Evolutionary conservation across 257 asterid genomes (phyloP), one percentile per base, ranked within the genome.

Genomic region (Solanum lycopersicoides): DNA sequence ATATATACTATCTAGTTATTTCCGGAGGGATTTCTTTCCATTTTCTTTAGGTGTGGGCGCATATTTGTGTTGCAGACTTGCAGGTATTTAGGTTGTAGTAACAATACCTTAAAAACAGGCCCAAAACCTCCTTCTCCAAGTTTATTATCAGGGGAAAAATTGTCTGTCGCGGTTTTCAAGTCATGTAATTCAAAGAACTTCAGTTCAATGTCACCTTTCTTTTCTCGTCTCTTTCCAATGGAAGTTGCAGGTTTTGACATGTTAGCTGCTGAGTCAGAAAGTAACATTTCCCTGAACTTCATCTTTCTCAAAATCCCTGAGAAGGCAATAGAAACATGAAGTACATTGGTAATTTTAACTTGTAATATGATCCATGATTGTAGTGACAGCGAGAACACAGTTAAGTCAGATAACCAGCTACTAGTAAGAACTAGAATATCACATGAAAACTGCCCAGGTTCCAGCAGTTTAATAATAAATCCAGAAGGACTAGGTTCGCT

Each of bases 101-200:
- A 7, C 25, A 84, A 35, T 83, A 90, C 91, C 90, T 90, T 87
- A 77, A 87, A 90, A 87, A 89, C 92, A 73, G 87, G 89, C 35
- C 91, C 92, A 89, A 90, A 90, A 56, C 91, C 92, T 28, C 92
- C 92, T 86, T 87, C 92, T 66, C 92, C 92, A 4, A 91, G 88
- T 86, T 86, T 89, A 59, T 86, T 86, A 34, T 50, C 72, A 37
- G 12, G 34, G 41, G 87, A 88, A 79, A 90, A 88, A 73, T 90
- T 63, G 68, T 88, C 28, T 18, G 90, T 86, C 11, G 90, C 86
- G 2, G 83, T 65, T 9, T 41, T 56, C 72, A 90, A 60, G 86
- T 75, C 83, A 10, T 39, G 56, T 39, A 75, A 39, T 75, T 75
- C 83, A 41, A 75, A 75, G 66, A 79, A 79, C 84, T 25, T 79